These are phyloP conservation scores for Daldinia loculata DNA, from an alignment of 495 filamentous ascomycete genomes.

Conservation along the genomic window DNA sequence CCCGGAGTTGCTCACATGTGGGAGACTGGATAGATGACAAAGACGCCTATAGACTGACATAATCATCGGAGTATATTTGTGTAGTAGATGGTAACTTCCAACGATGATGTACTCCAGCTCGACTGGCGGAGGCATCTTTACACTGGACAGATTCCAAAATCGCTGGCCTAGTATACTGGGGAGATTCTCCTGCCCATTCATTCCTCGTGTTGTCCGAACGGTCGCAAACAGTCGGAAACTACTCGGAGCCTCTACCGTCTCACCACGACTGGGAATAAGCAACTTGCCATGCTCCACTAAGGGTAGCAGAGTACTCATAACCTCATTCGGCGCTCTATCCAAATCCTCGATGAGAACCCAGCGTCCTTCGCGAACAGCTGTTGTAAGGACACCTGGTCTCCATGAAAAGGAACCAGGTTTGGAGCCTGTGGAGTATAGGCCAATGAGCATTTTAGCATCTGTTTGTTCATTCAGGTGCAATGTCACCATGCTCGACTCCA, in stretches of 20 bases:
- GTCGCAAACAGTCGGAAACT: constrained; percentile 93
- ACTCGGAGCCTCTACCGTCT: constrained; percentile 79
- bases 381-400: constrained; percentile 93
- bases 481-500: constrained; percentile 80
- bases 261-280: constrained; percentile 83
- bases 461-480: constrained; percentile 97
- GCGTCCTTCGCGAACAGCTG: constrained; percentile 88
- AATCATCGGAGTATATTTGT: constrained; percentile 72
- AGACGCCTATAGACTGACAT: constrained; percentile 79
- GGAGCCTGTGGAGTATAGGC: constrained; percentile 86
- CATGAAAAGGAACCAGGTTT: constrained; percentile 89
- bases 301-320: constrained; percentile 89
- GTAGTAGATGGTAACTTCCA: constrained; percentile 72
- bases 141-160: constrained; percentile 78
- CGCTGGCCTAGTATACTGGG: constrained; percentile 74
- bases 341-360: constrained; percentile 98
- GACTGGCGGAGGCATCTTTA: constrained; percentile 69
- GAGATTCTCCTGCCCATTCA: constrained; percentile 71
- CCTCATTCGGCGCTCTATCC: constrained; percentile 93
- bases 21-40: constrained; percentile 59
- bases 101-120: constrained; percentile 80
- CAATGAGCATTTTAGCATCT: constrained; percentile 93
- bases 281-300: constrained; percentile 89
- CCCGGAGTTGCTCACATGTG: constrained; percentile 62
- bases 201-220: constrained; percentile 78